Evolutionary conservation across 2,329 filamentous ascomycete genomes (phyloP), one percentile per base, ranked within the genome.

Genomic region (Xylaria arbuscula): DNA sequence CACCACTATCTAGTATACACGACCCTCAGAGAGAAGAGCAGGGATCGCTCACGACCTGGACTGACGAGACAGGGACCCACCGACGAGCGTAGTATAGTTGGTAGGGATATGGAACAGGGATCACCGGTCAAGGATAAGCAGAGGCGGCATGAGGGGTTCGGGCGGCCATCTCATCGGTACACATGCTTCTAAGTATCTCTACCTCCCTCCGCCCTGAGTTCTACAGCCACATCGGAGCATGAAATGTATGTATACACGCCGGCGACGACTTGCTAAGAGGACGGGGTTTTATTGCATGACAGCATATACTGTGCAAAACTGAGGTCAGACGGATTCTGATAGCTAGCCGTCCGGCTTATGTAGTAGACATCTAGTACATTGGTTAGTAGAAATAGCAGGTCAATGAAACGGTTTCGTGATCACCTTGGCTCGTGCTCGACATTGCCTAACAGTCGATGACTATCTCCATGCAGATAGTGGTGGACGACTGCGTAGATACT

Each of bases 71-170:
- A 2, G 34, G 28, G 28, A 53, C 50, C 24, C 15, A 59, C 45
- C 9, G 42, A 51, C 53, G 10, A 22, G 54, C 28, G 48, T 56
- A 24, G 45, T 22, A 8, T 28, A 45, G 15, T 17, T 15, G 15
- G 24, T 13, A 45, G 22, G 56, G 50, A 15, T 55, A 13, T 24
- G 7, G 17, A 24, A 22, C 50, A 61, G 40, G 63, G 63, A 61
- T 66, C 34, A n/a, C 19, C 56, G 32, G 63, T 61, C 63, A 61
- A 61, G 62, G 56, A 60, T 58, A 64, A 58, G 62, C 22, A 42
- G 62, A 45, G 42, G 55, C 57, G 19, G 57, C 62, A 57, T 65
- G 62, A 57, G 55, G 55, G 55, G 55, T 57, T 57, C 55, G 56
- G 48, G 40, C 40, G 40, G 40, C 50, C 63, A 65, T 61, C 24